These are phyloP conservation scores for Talaromyces piceae DNA, from an alignment of 2,329 filamentous ascomycete species.

Conservation along the genomic window DNA sequence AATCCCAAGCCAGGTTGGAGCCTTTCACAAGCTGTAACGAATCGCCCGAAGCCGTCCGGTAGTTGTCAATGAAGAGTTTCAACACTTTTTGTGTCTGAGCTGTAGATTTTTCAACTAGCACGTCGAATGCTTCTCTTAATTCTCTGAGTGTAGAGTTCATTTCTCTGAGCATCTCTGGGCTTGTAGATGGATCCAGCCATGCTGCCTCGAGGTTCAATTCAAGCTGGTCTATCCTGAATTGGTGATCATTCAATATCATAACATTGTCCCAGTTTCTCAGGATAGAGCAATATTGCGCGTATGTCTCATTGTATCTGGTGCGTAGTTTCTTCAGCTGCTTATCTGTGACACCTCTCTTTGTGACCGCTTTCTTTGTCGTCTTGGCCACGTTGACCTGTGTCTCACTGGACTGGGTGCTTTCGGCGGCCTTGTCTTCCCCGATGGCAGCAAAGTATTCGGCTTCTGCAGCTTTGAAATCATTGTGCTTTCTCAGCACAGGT, in stretches of 20 bases:
- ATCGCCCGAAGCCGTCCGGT: conserved; percentile 31
- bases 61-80: conserved; percentile 40
- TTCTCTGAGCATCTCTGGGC: conserved; percentile 15
- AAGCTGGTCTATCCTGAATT: conserved; percentile 22
- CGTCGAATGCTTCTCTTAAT: conserved; percentile 7
- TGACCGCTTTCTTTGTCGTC: not conserved
- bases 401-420: not conserved
- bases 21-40: conserved; percentile 33
- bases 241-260: conserved; percentile 3
- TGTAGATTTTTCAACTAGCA: conserved; percentile 3
- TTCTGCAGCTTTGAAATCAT: not conserved
- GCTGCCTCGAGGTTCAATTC: conserved; percentile 17
- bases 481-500: not conserved
- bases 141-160: conserved; percentile 17
- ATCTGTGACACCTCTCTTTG: not conserved
- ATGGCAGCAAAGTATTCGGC: not conserved
- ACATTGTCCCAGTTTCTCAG: not conserved
- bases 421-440: not conserved
- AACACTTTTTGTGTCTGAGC: not conserved
- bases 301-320: not conserved
- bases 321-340: not conserved
- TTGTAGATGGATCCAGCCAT: conserved; percentile 18
- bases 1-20: conserved; percentile 59
- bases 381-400: not conserved
- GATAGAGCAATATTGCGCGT: not conserved